Base-by-base conservation (phyloP, 352 stramenopile species). In the Globisporangium paroecandrum region DNA sequence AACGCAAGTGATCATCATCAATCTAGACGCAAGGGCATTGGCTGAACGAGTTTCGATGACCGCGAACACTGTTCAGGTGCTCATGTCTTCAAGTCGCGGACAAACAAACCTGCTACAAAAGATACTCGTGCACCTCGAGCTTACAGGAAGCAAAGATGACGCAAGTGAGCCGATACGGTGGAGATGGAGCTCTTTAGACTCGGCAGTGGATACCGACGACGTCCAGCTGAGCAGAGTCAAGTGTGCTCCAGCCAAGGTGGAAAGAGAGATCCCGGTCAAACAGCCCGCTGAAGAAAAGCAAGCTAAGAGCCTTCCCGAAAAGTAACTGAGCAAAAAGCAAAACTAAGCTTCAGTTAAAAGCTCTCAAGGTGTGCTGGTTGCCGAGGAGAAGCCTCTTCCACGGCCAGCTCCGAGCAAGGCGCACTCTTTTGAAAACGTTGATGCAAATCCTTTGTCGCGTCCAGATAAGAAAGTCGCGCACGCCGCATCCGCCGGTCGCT, bases 51-150 rank as follows among this genome's bases (percentile, higher is more conserved):
- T 70, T 3, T 57, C 15, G 1, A 78, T 78, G 72, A 72, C 69
- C 1, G 66, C 64, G 13, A 58, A 64, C 15, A 78, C 69, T 46
- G 58, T 71, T 2, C 36, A 38, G 3, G 70, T 78, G 13, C 34
- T 78, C 24, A 43, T 76, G 10, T 73, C 72, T 6, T 64, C 69
- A 15, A 49, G 59, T 5, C 36, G 41, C 24, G 69, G 65, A 18
- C 69, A 76, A 29, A 64, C 18, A 10, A 66, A 69, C 38, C 34
- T 76, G 41, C 46, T 74, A 25, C 68, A 70, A 32, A 71, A 70
- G 22, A 29, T 78, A 0, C 51, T 78, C 6, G 34, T 22, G 7
- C 54, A 69, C 25, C 49, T 78, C 38, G 38, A 64, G 38, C 58
- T 64, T 20, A 13, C 29, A n/a, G 38, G 2, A 12, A 12, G 18